Evolutionary conservation across 2,329 filamentous ascomycete genomes (phyloP).

Genomic region (Seiridium cupressi): DNA sequence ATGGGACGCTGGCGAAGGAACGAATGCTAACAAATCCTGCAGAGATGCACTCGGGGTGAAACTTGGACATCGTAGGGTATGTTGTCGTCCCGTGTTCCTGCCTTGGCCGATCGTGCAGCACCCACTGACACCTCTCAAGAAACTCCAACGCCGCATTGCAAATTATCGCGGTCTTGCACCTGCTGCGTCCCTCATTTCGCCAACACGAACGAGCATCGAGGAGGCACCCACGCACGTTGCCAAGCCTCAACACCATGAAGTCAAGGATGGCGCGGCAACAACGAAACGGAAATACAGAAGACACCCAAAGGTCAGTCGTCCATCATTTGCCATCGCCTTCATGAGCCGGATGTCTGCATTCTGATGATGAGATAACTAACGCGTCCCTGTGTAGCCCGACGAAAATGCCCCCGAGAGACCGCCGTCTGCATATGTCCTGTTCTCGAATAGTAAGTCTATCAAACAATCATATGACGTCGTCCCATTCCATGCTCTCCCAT

Average conservation of each 20-base stretch:
- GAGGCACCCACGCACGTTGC: conserved; percentile 53
- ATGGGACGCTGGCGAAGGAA: too few relatives aligned
- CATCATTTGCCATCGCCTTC: not conserved
- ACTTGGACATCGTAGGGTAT: conserved; percentile 75
- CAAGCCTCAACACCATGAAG: conserved; percentile 42
- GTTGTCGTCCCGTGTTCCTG: conserved; percentile 20
- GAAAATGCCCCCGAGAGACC: conserved; percentile 78
- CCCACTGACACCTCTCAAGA: conserved; percentile 42
- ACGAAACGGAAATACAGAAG: conserved; percentile 74
- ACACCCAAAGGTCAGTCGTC: conserved; percentile 66
- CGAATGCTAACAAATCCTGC: not conserved
- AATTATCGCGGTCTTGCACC: conserved; percentile 65
- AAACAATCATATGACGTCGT: not conserved
- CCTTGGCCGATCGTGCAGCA: not conserved
- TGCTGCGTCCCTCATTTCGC: conserved; percentile 48
- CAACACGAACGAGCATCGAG: conserved; percentile 50
- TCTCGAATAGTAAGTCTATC: conserved; percentile 70
- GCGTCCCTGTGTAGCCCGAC: conserved; percentile 53
- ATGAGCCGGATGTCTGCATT: too few relatives aligned
- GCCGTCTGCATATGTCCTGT: conserved; percentile 80
- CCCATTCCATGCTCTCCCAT: not conserved
- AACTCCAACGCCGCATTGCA: conserved; percentile 80
- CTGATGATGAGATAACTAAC: not conserved
- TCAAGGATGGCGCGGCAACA: conserved; percentile 38
- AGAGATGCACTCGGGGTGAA: conserved; percentile 76